Percentiles rank a stretch among this genome's conserved stretches.
phyloP scores from a whole-genome alignment of 495 filamentous ascomycete species.

The Niebla homalea region DNA sequence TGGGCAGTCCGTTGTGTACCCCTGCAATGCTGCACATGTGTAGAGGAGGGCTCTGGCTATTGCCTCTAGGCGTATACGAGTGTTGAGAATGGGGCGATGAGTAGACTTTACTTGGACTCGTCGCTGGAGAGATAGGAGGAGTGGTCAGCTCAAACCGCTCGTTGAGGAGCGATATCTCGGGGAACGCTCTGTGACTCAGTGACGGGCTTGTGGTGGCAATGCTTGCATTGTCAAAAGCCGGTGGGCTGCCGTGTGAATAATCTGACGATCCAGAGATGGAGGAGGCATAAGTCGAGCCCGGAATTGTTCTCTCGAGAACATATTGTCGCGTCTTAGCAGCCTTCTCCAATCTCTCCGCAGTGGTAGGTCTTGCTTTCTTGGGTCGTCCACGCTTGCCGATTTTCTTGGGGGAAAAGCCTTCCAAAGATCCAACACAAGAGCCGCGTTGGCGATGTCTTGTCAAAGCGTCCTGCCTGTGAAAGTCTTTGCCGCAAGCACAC shows the following conservation, averaged over 20 bases:
- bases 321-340: conserved; percentile 36
- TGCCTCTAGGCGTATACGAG: conserved; percentile 27
- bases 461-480: conserved; percentile 86
- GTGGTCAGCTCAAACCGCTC: conserved; percentile 32
- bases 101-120: conserved; percentile 30
- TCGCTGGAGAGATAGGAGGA: conserved; percentile 35
- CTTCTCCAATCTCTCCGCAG: conserved; percentile 57
- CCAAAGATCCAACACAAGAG: conserved; percentile 87
- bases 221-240: conserved; percentile 27
- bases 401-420: conserved; percentile 57
- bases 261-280: conserved; percentile 21
- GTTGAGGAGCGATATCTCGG: conserved; percentile 30
- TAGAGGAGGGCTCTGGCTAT: conserved; percentile 10
- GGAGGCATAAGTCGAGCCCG: conserved; percentile 18
- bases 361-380: conserved; percentile 48
- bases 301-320: conserved; percentile 25
- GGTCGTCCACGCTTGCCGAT: conserved; percentile 53
- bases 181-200: conserved; percentile 27
- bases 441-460: conserved; percentile 88
- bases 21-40: conserved; percentile 11
- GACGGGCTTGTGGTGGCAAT: conserved; percentile 27
- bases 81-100: conserved; percentile 33
- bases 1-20: conserved; percentile 15
- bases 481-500: conserved; percentile 80
- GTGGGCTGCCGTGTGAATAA: conserved; percentile 17